These are phyloP conservation scores for Yamadazyma philogaea DNA, from an alignment of 805 yeast genomes.

Conservation along the genomic window DNA sequence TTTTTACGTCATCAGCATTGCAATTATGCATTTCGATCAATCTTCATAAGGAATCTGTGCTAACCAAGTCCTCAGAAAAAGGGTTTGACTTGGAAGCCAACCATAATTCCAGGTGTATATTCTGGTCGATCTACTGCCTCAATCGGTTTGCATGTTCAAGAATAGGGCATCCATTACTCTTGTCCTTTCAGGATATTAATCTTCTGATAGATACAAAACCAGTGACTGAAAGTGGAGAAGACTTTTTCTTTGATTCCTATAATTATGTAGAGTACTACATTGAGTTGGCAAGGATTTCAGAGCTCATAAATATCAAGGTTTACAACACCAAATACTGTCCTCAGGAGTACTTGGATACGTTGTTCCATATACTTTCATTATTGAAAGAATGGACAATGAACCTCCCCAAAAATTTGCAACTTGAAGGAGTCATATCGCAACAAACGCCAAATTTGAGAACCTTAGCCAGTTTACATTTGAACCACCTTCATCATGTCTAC, in stretches of 20 bases:
- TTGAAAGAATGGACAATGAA: constrained; percentile 22
- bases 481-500: constrained; percentile 27
- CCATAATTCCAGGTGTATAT: constrained; percentile 14
- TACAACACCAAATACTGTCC: constrained; percentile 18
- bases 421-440: constrained; percentile 14
- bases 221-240: background rate
- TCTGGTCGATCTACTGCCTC: constrained; percentile 27
- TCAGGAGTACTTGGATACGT: constrained; percentile 16
- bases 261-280: constrained; percentile 18
- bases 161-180: constrained; percentile 24
- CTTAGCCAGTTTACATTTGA: constrained; percentile 25
- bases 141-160: constrained; percentile 24
- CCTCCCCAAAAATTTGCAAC: constrained; percentile 19
- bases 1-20: constrained; percentile 22
- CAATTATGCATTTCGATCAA: constrained; percentile 27
- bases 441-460: constrained; percentile 16
- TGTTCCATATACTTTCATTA: constrained; percentile 14
- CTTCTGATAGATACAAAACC: constrained; percentile 3
- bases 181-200: constrained; percentile 20
- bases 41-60: constrained; percentile 19
- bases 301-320: constrained; percentile 20
- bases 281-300: constrained; percentile 25
- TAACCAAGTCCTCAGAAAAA: constrained; percentile 6
- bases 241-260: constrained; percentile 3
- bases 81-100: constrained; percentile 6